Base-by-base conservation (phyloP, 768 basidiomycete genomes). In the Mycena maculata region DNA sequence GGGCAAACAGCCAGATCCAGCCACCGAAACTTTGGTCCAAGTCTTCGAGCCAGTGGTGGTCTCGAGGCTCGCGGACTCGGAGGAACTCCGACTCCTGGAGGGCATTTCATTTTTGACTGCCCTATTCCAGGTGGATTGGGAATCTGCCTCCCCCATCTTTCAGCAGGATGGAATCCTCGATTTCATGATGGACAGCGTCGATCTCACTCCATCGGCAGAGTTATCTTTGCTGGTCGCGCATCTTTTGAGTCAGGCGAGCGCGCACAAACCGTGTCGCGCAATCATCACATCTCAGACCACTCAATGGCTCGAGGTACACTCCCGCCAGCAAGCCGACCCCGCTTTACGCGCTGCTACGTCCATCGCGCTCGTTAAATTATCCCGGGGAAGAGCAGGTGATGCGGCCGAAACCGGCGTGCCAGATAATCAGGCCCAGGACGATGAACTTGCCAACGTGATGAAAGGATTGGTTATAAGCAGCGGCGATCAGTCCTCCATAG, bases 121-220 rank as follows among this genome's bases (percentile, higher is more conserved):
- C 0, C 80, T 96, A 22, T 94, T 95, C 73, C 93, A 95, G 75
- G 88, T 95, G n/a, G 93, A 94, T 70, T 85, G 88, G 78, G 79
- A 84, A 56, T 80, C 88, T 1, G 94, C 92, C 12, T 82, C 89
- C 12, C 71, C 82, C 25, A 87, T 96, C 58, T 88, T 95, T 62
- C 77, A 80, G 39, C 81, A 84, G 54, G 90, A 93, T 65, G 90
- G 88, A 4, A 76, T 91, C 18, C 71, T 90, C 33, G 88, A 92
- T 41, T 84, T 85, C 48, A 78, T 95, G 56, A 83, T 88, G 74
- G 93, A 95, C 72, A 84, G 85, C 16, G 84, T 90, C 27, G 94
- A 96, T 66, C 77, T 92, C n/a, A 81, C 80, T 48, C 81, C 87
- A 2, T 83, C 84, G 5, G 71, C 80, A 2, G 67, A 80, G 18